Conservation (phyloP, 495 filamentous ascomycete species). For the Letharia lupina region DNA sequence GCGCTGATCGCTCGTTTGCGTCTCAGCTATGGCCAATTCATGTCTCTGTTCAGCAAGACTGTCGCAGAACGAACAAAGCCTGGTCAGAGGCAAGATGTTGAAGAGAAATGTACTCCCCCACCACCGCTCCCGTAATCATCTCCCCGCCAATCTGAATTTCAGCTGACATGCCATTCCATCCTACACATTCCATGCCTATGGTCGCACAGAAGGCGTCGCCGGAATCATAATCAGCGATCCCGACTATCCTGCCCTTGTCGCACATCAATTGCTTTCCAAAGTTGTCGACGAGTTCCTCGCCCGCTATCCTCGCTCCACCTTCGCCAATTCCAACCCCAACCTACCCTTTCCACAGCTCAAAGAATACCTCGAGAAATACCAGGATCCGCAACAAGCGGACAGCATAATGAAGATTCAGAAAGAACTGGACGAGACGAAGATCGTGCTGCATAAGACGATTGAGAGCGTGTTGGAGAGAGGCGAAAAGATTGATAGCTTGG, state of each 20-base stretch:
- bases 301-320: slow-evolving; percentile 61
- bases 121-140: slow-evolving; percentile 14
- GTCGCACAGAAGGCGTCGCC: slow-evolving; percentile 74
- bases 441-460: slow-evolving; percentile 94
- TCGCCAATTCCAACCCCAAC: slow-evolving; percentile 45
- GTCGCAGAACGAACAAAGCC: slow-evolving; percentile 74
- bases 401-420: slow-evolving; percentile 92
- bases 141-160: not conserved
- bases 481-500: slow-evolving; percentile 85
- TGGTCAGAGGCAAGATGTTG: slow-evolving; percentile 84
- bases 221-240: slow-evolving; percentile 85
- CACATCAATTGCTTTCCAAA: slow-evolving; percentile 90
- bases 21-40: slow-evolving; percentile 46
- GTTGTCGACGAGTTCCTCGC: slow-evolving; percentile 88
- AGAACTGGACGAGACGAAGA: slow-evolving; percentile 97
- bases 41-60: slow-evolving; percentile 47
- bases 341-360: slow-evolving; percentile 62
- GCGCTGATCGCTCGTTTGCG: slow-evolving; percentile 8
- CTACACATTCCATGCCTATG: slow-evolving; percentile 86
- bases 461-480: slow-evolving; percentile 78
- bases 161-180: slow-evolving; percentile 29
- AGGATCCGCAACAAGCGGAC: slow-evolving; percentile 81
- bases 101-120: slow-evolving; percentile 61
- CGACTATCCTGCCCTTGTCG: slow-evolving; percentile 81
- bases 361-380: slow-evolving; percentile 80